Conservation (phyloP, 768 basidiomycete genomes). For the Mycena venus region DNA sequence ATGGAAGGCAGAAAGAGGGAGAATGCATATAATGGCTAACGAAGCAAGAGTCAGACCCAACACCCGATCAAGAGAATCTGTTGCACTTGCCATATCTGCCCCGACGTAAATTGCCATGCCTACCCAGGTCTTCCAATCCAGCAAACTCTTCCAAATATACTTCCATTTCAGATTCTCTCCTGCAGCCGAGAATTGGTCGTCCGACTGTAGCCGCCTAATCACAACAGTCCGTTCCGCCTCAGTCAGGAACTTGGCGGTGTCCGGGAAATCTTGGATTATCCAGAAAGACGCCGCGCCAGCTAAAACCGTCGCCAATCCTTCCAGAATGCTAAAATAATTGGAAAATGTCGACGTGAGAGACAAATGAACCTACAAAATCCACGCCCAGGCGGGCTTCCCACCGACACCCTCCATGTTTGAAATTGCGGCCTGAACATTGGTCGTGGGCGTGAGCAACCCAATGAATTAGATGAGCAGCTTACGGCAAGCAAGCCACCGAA, state of each 20-base stretch:
- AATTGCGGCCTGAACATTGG: slow-evolving; percentile 64
- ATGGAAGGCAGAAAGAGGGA: slow-evolving; percentile 85
- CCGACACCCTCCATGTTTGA: slow-evolving; percentile 80
- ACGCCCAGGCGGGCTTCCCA: slow-evolving; percentile 75
- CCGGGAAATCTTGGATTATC: slow-evolving; percentile 88
- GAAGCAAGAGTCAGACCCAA: not conserved
- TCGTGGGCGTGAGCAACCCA: not conserved
- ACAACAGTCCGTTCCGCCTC: slow-evolving; percentile 78
- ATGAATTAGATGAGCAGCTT: slow-evolving; percentile 36
- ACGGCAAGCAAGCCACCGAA: slow-evolving; percentile 85
- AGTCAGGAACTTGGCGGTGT: slow-evolving; percentile 83
- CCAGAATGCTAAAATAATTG: slow-evolving; percentile 47
- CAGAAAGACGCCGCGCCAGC: slow-evolving; percentile 77
- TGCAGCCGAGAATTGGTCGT: slow-evolving; percentile 80
- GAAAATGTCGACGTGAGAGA: not conserved
- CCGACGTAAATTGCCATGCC: slow-evolving; percentile 50
- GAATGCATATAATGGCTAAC: slow-evolving; percentile 67
- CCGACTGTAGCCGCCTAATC: slow-evolving; percentile 73
- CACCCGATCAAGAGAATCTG: not conserved
- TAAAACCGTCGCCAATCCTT: slow-evolving; percentile 77
- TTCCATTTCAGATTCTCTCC: slow-evolving; percentile 73
- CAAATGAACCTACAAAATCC: slow-evolving; percentile 70
- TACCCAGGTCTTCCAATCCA: slow-evolving; percentile 84
- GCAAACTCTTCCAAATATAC: slow-evolving; percentile 69
- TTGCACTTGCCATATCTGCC: not conserved